Conservation (phyloP, 176 grass and related monocot genomes). For the Canna indica region DNA sequence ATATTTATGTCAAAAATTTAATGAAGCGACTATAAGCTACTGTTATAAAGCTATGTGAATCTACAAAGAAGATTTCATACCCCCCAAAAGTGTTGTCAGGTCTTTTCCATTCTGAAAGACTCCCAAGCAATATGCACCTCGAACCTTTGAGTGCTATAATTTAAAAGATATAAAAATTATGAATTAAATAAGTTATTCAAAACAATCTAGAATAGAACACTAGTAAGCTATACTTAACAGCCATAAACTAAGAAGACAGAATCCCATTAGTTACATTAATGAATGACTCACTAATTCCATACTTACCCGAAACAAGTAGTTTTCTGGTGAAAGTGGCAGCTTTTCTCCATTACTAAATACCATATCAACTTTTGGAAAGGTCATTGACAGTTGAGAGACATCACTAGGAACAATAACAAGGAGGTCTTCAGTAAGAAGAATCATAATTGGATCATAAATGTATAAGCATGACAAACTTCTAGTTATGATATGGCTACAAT, state of each 20-base stretch:
- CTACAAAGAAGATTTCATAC: slow-evolving; percentile 26
- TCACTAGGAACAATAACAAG: slow-evolving; percentile 35
- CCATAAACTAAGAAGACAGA: background rate
- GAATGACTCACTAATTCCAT: background rate
- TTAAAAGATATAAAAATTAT: slow-evolving; percentile 24
- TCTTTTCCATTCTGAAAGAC: slow-evolving; percentile 99
- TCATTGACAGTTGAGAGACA: slow-evolving; percentile 52
- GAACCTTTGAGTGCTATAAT: slow-evolving; percentile 93
- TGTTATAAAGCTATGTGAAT: background rate
- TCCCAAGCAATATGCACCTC: slow-evolving; percentile 91
- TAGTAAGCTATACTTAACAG: background rate
- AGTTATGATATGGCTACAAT: slow-evolving; percentile 1
- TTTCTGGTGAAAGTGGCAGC: slow-evolving; percentile 89
- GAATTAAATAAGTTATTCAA: background rate
- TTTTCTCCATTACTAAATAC: slow-evolving; percentile 95
- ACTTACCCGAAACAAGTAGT: slow-evolving; percentile 88
- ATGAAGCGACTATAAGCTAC: background rate
- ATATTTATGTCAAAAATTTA: no score
- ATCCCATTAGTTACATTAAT: background rate
- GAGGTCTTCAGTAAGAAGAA: slow-evolving; percentile 2
- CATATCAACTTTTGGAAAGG: slow-evolving; percentile 83
- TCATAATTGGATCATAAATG: background rate
- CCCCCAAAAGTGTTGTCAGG: slow-evolving; percentile 84
- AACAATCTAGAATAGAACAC: background rate
- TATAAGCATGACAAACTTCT: background rate